Conservation (phyloP, 2,329 filamentous ascomycete genomes). For the Ilyonectria mors-panacis region DNA sequence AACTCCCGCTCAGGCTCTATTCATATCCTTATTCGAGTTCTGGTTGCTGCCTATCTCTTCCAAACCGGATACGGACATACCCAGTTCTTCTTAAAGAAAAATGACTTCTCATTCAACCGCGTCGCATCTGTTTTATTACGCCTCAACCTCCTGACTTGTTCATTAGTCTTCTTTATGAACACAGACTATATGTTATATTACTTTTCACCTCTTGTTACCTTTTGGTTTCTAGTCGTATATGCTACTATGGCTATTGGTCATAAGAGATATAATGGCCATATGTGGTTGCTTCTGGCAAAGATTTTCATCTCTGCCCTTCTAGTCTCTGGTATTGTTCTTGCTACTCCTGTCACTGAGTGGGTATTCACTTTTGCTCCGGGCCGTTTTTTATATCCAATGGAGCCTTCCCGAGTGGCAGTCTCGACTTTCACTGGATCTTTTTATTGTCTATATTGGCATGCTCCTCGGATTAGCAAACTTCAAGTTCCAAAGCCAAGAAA, state of each 20-base stretch:
- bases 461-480: conserved; percentile 52
- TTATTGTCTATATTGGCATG: conserved; percentile 71
- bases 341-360: conserved; percentile 39
- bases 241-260: conserved; percentile 63
- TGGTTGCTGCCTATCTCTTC: conserved; percentile 75
- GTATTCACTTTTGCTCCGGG: conserved; percentile 49
- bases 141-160: conserved; percentile 68
- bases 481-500: conserved; percentile 25
- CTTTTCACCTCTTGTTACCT: conserved; percentile 70
- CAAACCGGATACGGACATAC: conserved; percentile 74
- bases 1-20: conserved; percentile 61
- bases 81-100: conserved; percentile 68
- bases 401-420: conserved; percentile 64
- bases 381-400: conserved; percentile 63
- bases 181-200: conserved; percentile 68
- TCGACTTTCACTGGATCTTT: conserved; percentile 66
- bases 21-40: conserved; percentile 67
- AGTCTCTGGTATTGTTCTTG: conserved; percentile 48
- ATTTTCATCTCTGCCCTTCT: conserved; percentile 60
- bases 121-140: conserved; percentile 67
- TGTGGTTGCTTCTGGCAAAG: conserved; percentile 62
- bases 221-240: conserved; percentile 74
- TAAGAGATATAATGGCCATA: conserved; percentile 58
- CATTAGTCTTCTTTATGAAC: conserved; percentile 70
- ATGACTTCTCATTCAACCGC: conserved; percentile 70